These are phyloP conservation scores for Rhodotorula sp. DNA, from an alignment of 1,284 basidiomycete genomes.

Conservation along the genomic window DNA sequence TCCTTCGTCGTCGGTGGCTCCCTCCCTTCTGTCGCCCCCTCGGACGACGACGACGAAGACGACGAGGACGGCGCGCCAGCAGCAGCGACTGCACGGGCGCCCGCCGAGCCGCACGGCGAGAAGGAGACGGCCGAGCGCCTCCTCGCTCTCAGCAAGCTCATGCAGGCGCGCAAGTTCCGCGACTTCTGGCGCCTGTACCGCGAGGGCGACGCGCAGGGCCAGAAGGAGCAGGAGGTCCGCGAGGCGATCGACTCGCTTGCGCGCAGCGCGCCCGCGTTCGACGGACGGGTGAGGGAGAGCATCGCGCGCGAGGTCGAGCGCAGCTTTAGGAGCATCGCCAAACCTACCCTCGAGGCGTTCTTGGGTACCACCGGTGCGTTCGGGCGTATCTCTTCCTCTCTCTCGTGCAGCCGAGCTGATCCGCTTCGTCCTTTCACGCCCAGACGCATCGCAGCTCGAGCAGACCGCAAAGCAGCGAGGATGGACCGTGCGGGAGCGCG, in stretches of 20 bases:
- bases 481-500: slow-evolving; percentile 24
- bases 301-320: slow-evolving; percentile 34
- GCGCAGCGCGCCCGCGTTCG: slow-evolving; percentile 24
- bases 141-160: slow-evolving; percentile 6
- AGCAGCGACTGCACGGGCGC: background rate
- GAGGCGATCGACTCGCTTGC: slow-evolving; percentile 4
- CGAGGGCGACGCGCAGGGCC: background rate
- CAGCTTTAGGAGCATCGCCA: slow-evolving; percentile 32
- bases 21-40: slow-evolving; percentile 23
- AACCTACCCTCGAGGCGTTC: slow-evolving; percentile 24
- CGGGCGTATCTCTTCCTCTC: background rate
- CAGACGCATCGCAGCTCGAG: slow-evolving; percentile 12
- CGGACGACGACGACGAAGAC: slow-evolving; percentile 27
- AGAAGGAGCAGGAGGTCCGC: slow-evolving; percentile 11
- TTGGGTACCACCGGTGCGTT: slow-evolving; percentile 27
- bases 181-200: slow-evolving; percentile 28
- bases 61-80: slow-evolving; percentile 5
- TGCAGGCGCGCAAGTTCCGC: slow-evolving; percentile 32
- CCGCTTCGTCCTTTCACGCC: background rate
- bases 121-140: slow-evolving; percentile 26
- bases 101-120: slow-evolving; percentile 28
- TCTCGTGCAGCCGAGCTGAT: background rate
- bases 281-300: slow-evolving; percentile 8
- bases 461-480: slow-evolving; percentile 7
- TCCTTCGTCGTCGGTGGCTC: slow-evolving; percentile 37